These are phyloP conservation scores for Eragrostis tef DNA, from an alignment of 202 grass and related monocot species.

Conservation along the genomic window DNA sequence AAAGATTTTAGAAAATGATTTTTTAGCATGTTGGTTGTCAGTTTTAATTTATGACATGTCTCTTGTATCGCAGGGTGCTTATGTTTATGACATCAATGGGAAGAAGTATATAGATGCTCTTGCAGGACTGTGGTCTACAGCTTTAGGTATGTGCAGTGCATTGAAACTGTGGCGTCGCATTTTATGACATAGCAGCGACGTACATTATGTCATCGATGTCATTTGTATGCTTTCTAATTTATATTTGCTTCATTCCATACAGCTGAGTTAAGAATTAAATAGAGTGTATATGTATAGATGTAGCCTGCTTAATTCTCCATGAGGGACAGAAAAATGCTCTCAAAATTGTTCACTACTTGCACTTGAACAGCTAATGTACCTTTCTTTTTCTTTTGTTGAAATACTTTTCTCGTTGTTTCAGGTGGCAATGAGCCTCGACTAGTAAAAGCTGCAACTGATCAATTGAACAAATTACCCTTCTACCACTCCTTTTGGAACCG, in stretches of 20 bases:
- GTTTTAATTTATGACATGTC: not conserved
- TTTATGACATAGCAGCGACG: not conserved
- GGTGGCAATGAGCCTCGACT: constrained; percentile 86
- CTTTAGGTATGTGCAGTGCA: constrained; percentile 63
- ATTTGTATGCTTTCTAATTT: not conserved
- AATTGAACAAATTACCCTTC: constrained; percentile 87
- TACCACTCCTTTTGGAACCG: constrained; percentile 99
- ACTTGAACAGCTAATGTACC: not conserved
- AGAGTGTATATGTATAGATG: not conserved
- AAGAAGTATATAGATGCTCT: constrained; percentile 94
- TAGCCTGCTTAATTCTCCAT: not conserved
- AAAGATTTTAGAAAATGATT: not conserved
- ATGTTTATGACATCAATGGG: constrained; percentile 84
- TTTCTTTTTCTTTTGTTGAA: not conserved
- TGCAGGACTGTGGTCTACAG: constrained; percentile 87
- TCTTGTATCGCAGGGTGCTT: constrained; percentile 60
- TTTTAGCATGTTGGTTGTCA: not conserved
- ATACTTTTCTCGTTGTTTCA: constrained; percentile 52
- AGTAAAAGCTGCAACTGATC: constrained; percentile 76
- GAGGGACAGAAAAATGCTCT: not conserved
- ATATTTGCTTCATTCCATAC: not conserved
- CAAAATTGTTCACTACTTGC: not conserved
- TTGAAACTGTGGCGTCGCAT: not conserved
- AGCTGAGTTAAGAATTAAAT: not conserved
- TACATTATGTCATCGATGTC: not conserved